A percentile compares a stretch with the other conserved stretches of the same genome.
phyloP scores from a whole-genome alignment of 2,329 filamentous ascomycete genomes.

The Tolypocladium album region DNA sequence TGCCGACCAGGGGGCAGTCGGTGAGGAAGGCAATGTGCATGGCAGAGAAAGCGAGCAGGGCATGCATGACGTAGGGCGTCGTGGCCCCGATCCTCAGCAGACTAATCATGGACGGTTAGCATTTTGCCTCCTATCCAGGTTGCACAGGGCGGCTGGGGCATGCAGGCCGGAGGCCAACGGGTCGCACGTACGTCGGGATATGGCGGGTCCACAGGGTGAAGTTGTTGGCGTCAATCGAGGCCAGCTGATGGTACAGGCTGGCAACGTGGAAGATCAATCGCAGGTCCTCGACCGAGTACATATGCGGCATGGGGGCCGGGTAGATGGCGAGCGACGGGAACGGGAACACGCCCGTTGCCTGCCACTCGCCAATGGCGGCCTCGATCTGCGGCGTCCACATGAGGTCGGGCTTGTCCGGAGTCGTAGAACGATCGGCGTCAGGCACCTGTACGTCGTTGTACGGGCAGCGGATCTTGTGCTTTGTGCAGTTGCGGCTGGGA shows the following conservation, averaged over 20 bases:
- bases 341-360: slow-evolving; percentile 72
- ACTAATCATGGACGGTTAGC: slow-evolving; percentile 7
- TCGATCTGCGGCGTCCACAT: slow-evolving; percentile 84
- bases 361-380: slow-evolving; percentile 71
- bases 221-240: slow-evolving; percentile 63
- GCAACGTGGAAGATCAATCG: slow-evolving; percentile 86
- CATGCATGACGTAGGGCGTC: slow-evolving; percentile 86
- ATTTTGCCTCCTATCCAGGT: neutral
- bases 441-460: slow-evolving; percentile 76
- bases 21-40: slow-evolving; percentile 88
- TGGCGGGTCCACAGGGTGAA: slow-evolving; percentile 90
- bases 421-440: slow-evolving; percentile 50
- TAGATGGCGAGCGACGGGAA: slow-evolving; percentile 73
- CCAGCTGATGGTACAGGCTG: slow-evolving; percentile 74
- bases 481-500: slow-evolving; percentile 87
- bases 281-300: slow-evolving; percentile 67
- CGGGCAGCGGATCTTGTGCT: slow-evolving; percentile 96
- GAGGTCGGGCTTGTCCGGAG: slow-evolving; percentile 56
- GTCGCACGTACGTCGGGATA: slow-evolving; percentile 68
- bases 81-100: slow-evolving; percentile 66
- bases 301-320: slow-evolving; percentile 61
- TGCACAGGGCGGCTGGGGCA: neutral
- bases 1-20: slow-evolving; percentile 72
- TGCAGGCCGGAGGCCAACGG: neutral
- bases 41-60: slow-evolving; percentile 85